Conservation (phyloP, 2,329 filamentous ascomycete genomes). For the Xylariomycetidae sp. region DNA sequence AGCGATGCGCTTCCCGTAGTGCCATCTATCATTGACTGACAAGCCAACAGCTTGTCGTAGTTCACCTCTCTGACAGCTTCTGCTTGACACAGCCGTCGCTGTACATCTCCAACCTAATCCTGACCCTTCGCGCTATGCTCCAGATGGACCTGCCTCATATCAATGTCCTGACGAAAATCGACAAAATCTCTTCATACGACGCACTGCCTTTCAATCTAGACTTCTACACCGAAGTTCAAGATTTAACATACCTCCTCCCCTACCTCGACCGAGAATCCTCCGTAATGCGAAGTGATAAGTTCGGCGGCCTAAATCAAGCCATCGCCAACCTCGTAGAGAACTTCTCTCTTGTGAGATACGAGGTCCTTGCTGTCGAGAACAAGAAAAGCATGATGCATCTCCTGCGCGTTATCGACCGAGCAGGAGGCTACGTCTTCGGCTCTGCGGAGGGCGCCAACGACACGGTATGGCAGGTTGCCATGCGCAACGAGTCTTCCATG, state of each 20-base stretch:
- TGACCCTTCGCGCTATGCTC: constrained; percentile 93
- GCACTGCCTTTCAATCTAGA: constrained; percentile 91
- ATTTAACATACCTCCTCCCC: constrained; percentile 78
- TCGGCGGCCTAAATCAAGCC: constrained; percentile 77
- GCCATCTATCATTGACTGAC: no score
- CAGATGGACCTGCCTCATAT: constrained; percentile 96
- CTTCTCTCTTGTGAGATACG: constrained; percentile 86
- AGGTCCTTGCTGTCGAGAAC: constrained; percentile 92
- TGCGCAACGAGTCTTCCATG: constrained; percentile 68
- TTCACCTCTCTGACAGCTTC: constrained; percentile 92
- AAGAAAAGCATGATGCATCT: constrained; percentile 96
- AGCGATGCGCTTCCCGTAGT: no score
- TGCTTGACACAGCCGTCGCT: constrained; percentile 89
- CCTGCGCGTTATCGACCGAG: constrained; percentile 82
- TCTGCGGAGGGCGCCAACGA: constrained; percentile 89
- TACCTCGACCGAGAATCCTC: constrained; percentile 76
- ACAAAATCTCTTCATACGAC: constrained; percentile 82
- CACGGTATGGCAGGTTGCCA: constrained; percentile 93
- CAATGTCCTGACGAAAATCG: constrained; percentile 96
- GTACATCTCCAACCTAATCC: constrained; percentile 89
- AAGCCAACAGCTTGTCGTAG: constrained; percentile 88
- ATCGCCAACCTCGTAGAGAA: constrained; percentile 83
- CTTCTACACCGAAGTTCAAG: constrained; percentile 96
- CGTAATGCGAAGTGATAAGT: constrained; percentile 66
- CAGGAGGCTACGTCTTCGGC: constrained; percentile 89